Evolutionary conservation across 2,329 filamentous ascomycete species (phyloP).

Genomic region (Coniochaeta sp.): DNA sequence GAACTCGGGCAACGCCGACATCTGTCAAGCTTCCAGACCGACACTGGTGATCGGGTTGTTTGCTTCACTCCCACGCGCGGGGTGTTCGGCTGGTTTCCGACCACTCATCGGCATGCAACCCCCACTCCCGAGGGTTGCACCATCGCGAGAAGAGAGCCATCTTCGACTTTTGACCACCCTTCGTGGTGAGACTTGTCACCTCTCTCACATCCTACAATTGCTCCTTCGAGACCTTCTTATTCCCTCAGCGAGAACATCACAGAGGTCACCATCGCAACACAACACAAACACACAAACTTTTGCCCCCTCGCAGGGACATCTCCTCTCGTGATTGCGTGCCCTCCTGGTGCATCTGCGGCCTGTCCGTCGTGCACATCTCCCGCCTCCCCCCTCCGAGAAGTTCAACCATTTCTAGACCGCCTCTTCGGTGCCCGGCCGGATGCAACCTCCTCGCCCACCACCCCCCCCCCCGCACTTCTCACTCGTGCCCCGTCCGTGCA

Average conservation of each 20-base stretch:
- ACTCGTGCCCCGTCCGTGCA: background rate
- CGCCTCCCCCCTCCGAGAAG: background rate
- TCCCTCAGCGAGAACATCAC: background rate
- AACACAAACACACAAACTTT: background rate
- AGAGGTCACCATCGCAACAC: background rate
- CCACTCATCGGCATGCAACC: background rate
- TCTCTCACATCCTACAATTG: background rate
- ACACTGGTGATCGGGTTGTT: background rate
- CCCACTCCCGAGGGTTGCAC: background rate
- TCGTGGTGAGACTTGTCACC: background rate
- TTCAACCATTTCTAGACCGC: background rate
- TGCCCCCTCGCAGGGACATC: background rate
- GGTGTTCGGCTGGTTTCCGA: background rate
- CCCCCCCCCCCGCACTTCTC: too few species aligned
- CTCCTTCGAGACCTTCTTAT: too few species aligned
- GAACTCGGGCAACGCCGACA: background rate
- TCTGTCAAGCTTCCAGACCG: background rate
- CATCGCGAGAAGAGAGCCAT: background rate
- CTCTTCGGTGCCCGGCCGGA: slow-evolving; percentile 1
- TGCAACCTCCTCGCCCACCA: background rate
- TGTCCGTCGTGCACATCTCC: background rate
- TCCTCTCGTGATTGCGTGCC: slow-evolving; percentile 2
- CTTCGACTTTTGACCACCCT: background rate
- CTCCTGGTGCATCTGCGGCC: background rate
- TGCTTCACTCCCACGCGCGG: background rate